Evolutionary conservation across 129 eudicot species (phyloP), one percentile per base, ranked within the genome.

Genomic region (Lactuca sativa): DNA sequence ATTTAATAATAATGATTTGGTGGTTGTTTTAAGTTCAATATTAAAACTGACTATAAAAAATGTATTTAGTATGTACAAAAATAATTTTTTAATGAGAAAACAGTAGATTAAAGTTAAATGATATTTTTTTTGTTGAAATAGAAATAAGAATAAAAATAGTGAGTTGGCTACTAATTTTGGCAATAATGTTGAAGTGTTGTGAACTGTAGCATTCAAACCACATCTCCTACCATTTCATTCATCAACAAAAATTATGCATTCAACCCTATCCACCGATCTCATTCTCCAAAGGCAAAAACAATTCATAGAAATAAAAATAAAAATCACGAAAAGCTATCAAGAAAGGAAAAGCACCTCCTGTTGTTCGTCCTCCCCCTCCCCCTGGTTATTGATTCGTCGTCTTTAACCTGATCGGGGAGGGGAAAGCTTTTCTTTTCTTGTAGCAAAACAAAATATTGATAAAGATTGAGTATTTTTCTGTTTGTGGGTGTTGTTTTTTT

Each of bases 401-500:
- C 79, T 66, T 66, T 66, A 77, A 77, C 77, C 77, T 66, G 71
- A 56, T 77, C 14, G 76, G 76, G 82, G 76, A 77, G 82, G 76
- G 82, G 34, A 64, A 47, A 59, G 47, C 56, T 66, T 74, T 57
- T 18, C 14, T 57, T 37, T 56, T 25, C 30, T 64, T 71, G 69
- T 16, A 13, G 7, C 34, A 47, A 64, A 36, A 67, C 56, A 6
- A 31, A 15, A 56, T 63, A 49, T 67, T 34, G 4, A 44, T 57
- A 14, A 57, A 33, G 40, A 75, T 73, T 41, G 12, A 66, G 48
- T 57, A 59, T 21, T 37, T 16, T 73, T 62, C 59, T 18, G 32
- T 37, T 53, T 65, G 37, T 65, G 79, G 79, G 75, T 69, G 21
- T 53, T 40, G 17, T 10, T 33, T 16, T 4, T 16, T 21, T 33